Conservation (phyloP, 148 eudicot species). For the Hydrangea macrophylla region DNA sequence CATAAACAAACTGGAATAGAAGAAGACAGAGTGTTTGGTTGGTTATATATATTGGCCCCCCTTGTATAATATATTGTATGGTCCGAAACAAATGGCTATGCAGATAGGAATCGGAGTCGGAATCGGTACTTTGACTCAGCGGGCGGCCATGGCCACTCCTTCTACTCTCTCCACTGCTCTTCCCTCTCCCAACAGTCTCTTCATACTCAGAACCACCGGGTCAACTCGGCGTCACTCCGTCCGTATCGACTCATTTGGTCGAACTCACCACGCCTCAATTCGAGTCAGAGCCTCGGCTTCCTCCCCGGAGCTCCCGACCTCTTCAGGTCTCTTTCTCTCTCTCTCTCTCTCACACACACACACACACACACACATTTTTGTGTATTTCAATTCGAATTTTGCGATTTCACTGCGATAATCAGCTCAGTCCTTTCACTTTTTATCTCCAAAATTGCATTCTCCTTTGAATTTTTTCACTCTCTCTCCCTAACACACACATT, state of each 20-base stretch:
- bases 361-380: background rate
- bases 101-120: constrained; percentile 26
- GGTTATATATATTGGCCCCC: too few relatives aligned
- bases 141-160: constrained; percentile 23
- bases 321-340: constrained; percentile 22
- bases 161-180: constrained; percentile 18
- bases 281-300: constrained; percentile 36
- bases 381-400: background rate
- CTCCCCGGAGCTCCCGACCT: constrained; percentile 27
- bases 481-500: too few relatives aligned
- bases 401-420: too few relatives aligned
- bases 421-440: too few relatives aligned
- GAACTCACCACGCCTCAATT: constrained; percentile 8
- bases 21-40: background rate
- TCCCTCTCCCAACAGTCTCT: constrained; percentile 14
- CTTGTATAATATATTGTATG: constrained; percentile 37
- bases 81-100: constrained; percentile 33
- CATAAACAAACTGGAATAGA: background rate
- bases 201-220: constrained; percentile 28
- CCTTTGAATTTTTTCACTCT: too few relatives aligned
- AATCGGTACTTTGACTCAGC: constrained; percentile 13
- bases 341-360: background rate
- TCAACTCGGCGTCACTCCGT: constrained; percentile 24
- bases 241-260: constrained; percentile 5
- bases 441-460: too few relatives aligned